These are phyloP conservation scores for Sistotremastrum niveocremeum DNA, from an alignment of 768 basidiomycete genomes.

Conservation along the genomic window DNA sequence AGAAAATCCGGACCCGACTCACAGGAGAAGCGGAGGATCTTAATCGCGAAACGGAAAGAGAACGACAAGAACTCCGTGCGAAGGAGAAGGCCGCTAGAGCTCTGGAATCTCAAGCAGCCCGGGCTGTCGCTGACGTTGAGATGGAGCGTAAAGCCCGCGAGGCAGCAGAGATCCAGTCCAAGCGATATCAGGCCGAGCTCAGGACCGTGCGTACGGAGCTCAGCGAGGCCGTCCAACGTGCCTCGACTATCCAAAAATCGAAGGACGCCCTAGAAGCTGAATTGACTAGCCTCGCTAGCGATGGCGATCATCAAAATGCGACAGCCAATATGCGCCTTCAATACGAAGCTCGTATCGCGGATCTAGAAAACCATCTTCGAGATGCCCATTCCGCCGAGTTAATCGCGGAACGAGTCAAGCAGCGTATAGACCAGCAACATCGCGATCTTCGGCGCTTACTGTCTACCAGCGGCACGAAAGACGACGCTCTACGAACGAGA, in stretches of 20 bases:
- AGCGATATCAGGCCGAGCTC: conserved; percentile 48
- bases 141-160: conserved; percentile 55
- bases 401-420: conserved; percentile 41
- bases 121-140: conserved; percentile 46
- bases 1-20: conserved; percentile 64
- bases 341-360: conserved; percentile 46
- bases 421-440: conserved; percentile 53
- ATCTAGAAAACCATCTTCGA: conserved; percentile 48
- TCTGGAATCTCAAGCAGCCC: conserved; percentile 47
- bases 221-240: conserved; percentile 39
- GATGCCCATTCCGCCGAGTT: conserved; percentile 38
- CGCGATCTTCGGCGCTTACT: conserved; percentile 60
- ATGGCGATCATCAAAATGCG: conserved; percentile 37
- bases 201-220: conserved; percentile 40
- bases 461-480: conserved; percentile 39
- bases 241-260: conserved; percentile 40
- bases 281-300: conserved; percentile 50
- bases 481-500: conserved; percentile 46
- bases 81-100: conserved; percentile 54
- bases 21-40: conserved; percentile 76
- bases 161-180: conserved; percentile 46
- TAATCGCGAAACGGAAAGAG: conserved; percentile 56
- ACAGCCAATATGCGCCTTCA: conserved; percentile 48
- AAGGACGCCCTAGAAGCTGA: conserved; percentile 57
- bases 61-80: conserved; percentile 46